These are phyloP conservation scores for Trapa incisa DNA, from an alignment of 345 rosid genomes.

Conservation along the genomic window DNA sequence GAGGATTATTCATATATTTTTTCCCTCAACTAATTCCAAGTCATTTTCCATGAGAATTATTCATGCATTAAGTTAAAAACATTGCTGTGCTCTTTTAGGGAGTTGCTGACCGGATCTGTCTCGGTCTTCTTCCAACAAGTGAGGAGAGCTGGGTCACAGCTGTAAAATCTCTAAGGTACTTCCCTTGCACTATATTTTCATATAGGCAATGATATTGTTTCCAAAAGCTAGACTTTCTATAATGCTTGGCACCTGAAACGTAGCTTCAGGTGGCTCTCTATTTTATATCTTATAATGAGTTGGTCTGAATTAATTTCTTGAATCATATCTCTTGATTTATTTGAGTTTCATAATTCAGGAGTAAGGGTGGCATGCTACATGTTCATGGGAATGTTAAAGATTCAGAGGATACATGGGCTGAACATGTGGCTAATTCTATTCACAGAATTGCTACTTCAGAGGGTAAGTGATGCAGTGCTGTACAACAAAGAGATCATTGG, in stretches of 20 bases:
- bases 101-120: slow-evolving; percentile 81
- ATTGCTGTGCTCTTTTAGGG: slow-evolving; percentile 28
- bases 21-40: not conserved
- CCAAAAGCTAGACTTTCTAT: not conserved
- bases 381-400: slow-evolving; percentile 87
- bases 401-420: slow-evolving; percentile 46
- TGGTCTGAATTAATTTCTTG: not conserved
- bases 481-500: not conserved
- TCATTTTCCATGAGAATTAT: not conserved
- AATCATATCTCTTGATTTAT: not conserved
- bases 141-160: slow-evolving; percentile 88
- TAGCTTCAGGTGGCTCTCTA: not conserved
- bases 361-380: slow-evolving; percentile 70
- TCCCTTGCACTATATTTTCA: not conserved
- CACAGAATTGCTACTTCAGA: slow-evolving; percentile 49
- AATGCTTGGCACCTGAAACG: not conserved
- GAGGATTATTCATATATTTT: not conserved
- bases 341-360: slow-evolving; percentile 28
- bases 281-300: not conserved
- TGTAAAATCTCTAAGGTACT: slow-evolving; percentile 68
- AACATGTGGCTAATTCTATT: slow-evolving; percentile 40
- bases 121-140: slow-evolving; percentile 86
- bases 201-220: not conserved
- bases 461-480: slow-evolving; percentile 30
- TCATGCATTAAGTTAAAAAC: not conserved